These are phyloP conservation scores for Schizonepeta tenuifolia DNA, from an alignment of 257 asterid genomes.

Conservation along the genomic window DNA sequence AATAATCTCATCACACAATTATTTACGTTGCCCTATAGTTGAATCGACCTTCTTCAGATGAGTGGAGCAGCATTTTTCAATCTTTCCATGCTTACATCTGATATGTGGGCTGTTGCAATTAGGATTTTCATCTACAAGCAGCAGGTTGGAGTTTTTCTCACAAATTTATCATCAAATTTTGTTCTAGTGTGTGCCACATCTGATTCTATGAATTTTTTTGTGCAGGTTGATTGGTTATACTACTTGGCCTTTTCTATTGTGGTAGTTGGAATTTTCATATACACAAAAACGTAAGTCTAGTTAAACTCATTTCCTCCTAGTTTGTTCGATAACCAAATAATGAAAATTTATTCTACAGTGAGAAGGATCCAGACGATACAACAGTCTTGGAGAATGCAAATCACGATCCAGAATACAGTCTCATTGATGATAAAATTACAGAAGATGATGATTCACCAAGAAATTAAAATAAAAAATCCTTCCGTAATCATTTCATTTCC, in stretches of 20 bases:
- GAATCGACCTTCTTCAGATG: conserved; percentile 46
- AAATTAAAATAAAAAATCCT: not conserved
- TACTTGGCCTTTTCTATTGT: conserved; percentile 63
- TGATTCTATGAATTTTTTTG: not conserved
- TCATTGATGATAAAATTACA: conserved; percentile 51
- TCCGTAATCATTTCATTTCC: no score
- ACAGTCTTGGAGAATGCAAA: conserved; percentile 34
- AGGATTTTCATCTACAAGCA: conserved; percentile 75
- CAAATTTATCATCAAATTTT: not conserved
- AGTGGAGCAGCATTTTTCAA: conserved; percentile 79
- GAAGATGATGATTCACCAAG: not conserved
- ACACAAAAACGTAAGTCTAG: conserved; percentile 53
- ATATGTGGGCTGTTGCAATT: conserved; percentile 79
- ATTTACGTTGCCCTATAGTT: no score
- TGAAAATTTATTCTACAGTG: conserved; percentile 37
- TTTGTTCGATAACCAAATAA: not conserved
- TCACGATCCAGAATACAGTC: conserved; percentile 30
- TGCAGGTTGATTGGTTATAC: conserved; percentile 81
- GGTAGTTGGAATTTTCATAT: conserved; percentile 58
- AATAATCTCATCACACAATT: no score
- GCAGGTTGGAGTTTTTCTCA: conserved; percentile 34
- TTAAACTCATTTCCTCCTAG: not conserved
- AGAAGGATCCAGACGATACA: conserved; percentile 26
- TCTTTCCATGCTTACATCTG: conserved; percentile 81
- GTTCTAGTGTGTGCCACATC: not conserved